Evolutionary conservation across 768 basidiomycete genomes (phyloP), one percentile per base, ranked within the genome.

Genomic region (Xerocomellus intermedius): DNA sequence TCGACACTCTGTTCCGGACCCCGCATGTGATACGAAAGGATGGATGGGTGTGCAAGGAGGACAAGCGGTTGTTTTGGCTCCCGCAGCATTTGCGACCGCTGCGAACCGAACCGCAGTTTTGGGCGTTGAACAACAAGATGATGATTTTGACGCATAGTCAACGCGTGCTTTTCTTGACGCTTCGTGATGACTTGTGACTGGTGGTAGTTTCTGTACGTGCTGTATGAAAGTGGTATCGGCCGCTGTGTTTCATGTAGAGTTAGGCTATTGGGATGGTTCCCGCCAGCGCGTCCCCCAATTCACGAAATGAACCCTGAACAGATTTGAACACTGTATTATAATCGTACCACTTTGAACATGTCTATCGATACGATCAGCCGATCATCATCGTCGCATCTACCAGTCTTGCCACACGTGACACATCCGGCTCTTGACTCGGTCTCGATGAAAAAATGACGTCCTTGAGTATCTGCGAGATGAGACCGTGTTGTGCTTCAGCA

Each of bases 391-490:
- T 62, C 14, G 74, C 68, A 55, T 77, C 76, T 32, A 76, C 57
- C 30, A 70, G 57, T 42, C 69, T 76, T 19, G 59, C 51, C 22
- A 68, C 57, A 9, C 59, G 65, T 8, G 55, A 64, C 21, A 63
- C 63, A 7, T 69, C 66, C 0, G 57, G 54, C 42, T 57, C 61
- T 46, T 65, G 57, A 50, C 55, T 59, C 16, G 76, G 78, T 48
- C 80, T 73, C 41, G 71, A 68, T 9, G 90, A 92, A 67, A 98
- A 97, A 38, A 98, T 82, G 42, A 92, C 82, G 58, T 96, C 94
- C 69, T 98, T 98, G 67, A 98, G 79, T 6, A 96, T 85, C 67
- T 98, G 95, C 2, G 94, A 79, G 56, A 97, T 94, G 50, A 98
- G 82, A 2, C 94, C 95, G 62, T 98, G 94, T 62, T 96, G 93